Conservation (phyloP, 2,329 filamentous ascomycete genomes). For the Coleophoma crateriformis region DNA sequence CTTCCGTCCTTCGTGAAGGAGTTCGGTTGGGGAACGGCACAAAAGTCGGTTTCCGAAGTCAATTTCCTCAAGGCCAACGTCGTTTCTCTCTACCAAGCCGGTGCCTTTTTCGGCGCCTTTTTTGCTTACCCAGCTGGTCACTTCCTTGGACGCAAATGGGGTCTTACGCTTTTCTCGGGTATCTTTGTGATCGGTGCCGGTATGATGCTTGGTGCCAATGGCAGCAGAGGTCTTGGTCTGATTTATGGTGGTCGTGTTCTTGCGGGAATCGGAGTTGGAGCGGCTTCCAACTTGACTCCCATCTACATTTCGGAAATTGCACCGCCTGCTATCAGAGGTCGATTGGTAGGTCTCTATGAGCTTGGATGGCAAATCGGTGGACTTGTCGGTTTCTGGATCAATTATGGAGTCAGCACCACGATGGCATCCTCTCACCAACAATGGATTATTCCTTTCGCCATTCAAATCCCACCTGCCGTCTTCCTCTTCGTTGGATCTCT, state of each 20-base stretch:
- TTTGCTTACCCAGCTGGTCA: slow-evolving; percentile 61
- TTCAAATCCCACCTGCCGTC: slow-evolving; percentile 63
- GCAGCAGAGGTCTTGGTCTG: slow-evolving; percentile 55
- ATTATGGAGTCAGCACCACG: slow-evolving; percentile 47
- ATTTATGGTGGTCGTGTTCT: slow-evolving; percentile 59
- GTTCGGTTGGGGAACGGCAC: slow-evolving; percentile 49
- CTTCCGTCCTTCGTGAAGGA: slow-evolving; percentile 64
- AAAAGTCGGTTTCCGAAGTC: slow-evolving; percentile 39
- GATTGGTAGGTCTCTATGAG: slow-evolving; percentile 63
- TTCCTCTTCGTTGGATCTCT: slow-evolving; percentile 51
- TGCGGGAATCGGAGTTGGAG: slow-evolving; percentile 58
- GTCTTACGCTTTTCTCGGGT: slow-evolving; percentile 52
- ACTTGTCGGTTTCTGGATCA: slow-evolving; percentile 60
- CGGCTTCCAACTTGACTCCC: slow-evolving; percentile 56
- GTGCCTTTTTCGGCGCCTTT: slow-evolving; percentile 77
- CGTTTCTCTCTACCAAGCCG: slow-evolving; percentile 76
- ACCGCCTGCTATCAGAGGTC: slow-evolving; percentile 58
- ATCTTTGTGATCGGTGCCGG: slow-evolving; percentile 68
- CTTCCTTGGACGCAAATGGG: slow-evolving; percentile 61
- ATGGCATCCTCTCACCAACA: slow-evolving; percentile 41
- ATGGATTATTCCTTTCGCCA: slow-evolving; percentile 57
- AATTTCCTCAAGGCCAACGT: slow-evolving; percentile 67
- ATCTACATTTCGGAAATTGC: slow-evolving; percentile 57
- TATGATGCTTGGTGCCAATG: slow-evolving; percentile 64
- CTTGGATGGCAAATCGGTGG: slow-evolving; percentile 60